phyloP scores from a whole-genome alignment of 805 yeast species.

The Wickerhamiella spandovensis region DNA sequence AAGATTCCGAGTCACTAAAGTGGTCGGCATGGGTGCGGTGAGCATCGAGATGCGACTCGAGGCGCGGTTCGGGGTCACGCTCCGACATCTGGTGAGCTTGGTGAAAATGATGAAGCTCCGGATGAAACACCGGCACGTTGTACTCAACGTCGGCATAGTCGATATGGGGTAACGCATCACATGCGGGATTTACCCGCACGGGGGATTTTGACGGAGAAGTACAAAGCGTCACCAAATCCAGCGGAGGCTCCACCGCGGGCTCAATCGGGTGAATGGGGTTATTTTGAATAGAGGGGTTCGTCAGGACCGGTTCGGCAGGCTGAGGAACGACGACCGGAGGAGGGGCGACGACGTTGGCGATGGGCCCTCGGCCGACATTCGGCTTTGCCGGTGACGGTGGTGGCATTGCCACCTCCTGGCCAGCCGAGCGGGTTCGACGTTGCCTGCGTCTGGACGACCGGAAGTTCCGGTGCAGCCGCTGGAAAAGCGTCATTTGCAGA shows the following conservation, averaged over 20 bases:
- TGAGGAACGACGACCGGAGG: too few species aligned
- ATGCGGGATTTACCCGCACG: neutral
- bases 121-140: neutral
- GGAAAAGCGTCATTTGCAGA: constrained; percentile 1
- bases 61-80: neutral
- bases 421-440: neutral
- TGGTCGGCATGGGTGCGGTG: neutral
- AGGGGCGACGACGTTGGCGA: neutral
- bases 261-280: neutral
- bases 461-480: constrained; percentile 1
- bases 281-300: too few species aligned
- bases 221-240: neutral
- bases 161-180: neutral
- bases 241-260: neutral
- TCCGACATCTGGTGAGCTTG: too few species aligned
- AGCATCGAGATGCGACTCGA: neutral
- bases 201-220: neutral
- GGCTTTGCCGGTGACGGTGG: neutral
- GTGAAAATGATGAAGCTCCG: too few species aligned
- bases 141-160: neutral
- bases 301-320: neutral
- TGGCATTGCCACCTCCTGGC: neutral
- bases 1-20: neutral
- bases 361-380: neutral
- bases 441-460: neutral